These are phyloP conservation scores for Epichloe uncinata DNA, from an alignment of 2,329 filamentous ascomycete species.

Conservation along the genomic window DNA sequence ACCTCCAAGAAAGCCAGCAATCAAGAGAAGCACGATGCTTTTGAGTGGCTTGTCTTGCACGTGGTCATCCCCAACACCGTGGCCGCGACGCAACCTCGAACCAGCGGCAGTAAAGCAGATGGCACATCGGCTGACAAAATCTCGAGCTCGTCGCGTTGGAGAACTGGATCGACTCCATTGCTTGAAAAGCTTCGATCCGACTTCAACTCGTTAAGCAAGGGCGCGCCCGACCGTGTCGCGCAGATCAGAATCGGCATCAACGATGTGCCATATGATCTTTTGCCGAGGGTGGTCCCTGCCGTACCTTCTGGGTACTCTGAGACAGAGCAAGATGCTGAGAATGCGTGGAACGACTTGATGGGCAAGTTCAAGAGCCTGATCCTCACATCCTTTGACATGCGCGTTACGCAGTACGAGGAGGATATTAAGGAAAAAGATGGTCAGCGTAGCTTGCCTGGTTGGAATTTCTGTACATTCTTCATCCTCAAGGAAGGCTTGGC, in stretches of 20 bases:
- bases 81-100: conserved; percentile 65
- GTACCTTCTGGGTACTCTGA: conserved; percentile 54
- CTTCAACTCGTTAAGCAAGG: conserved; percentile 66
- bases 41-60: conserved; percentile 89
- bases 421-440: conserved; percentile 86
- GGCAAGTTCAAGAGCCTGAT: conserved; percentile 80
- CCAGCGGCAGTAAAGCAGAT: conserved; percentile 38
- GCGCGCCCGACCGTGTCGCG: conserved; percentile 60
- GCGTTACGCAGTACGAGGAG: conserved; percentile 90
- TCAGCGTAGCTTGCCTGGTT: conserved; percentile 76
- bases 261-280: conserved; percentile 50
- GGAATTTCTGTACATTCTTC: conserved; percentile 99
- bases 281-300: conserved; percentile 49
- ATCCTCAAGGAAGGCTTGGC: conserved; percentile 93
- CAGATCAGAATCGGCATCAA: conserved; percentile 71
- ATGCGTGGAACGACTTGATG: conserved; percentile 73
- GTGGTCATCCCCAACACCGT: conserved; percentile 79
- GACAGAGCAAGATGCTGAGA: conserved; percentile 62
- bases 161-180: conserved; percentile 66
- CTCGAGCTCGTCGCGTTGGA: conserved; percentile 56
- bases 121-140: conserved; percentile 52
- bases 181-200: conserved; percentile 83
- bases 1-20: conserved; percentile 43
- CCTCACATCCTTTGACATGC: conserved; percentile 74
- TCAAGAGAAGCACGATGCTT: conserved; percentile 90